Conservation (phyloP, 495 filamentous ascomycete species). For the Lasiosphaeria miniovina region DNA sequence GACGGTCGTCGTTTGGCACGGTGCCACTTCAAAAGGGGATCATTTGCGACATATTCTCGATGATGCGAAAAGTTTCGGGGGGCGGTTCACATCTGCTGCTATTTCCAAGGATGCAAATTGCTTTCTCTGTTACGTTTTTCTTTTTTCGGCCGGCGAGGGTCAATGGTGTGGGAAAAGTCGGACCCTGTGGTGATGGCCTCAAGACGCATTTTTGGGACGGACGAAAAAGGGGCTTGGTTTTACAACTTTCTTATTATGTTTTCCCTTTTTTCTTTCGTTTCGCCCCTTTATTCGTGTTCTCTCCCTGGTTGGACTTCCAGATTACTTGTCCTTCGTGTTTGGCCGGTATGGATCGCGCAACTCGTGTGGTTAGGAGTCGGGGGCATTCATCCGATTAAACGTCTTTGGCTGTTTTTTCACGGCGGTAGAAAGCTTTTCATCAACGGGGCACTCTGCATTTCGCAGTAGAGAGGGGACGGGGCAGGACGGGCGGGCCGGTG, state of each 20-base stretch:
- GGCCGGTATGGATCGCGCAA: no score
- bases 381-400: no score
- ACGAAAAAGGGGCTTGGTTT: conserved; percentile 21
- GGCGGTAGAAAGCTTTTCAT: neutral
- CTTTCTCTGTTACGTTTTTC: conserved; percentile 15
- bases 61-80: conserved; percentile 27
- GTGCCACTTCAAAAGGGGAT: conserved; percentile 15
- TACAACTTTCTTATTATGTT: conserved; percentile 12
- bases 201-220: conserved; percentile 14
- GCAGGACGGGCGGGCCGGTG: no score
- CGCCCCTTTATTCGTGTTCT: no score
- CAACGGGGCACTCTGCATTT: no score
- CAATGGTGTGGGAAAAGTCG: conserved; percentile 29
- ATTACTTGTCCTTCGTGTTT: no score
- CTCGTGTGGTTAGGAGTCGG: no score
- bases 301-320: no score
- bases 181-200: conserved; percentile 14
- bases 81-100: conserved; percentile 25
- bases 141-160: neutral
- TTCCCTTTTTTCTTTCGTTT: conserved; percentile 1
- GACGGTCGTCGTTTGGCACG: conserved; percentile 8
- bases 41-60: conserved; percentile 16
- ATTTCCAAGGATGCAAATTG: conserved; percentile 19
- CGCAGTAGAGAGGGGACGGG: no score
- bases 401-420: no score